A percentile compares a stretch with the other conserved stretches of the same genome.
phyloP scores from a whole-genome alignment of 495 filamentous ascomycete genomes.

The Chaetomium fimeti region DNA sequence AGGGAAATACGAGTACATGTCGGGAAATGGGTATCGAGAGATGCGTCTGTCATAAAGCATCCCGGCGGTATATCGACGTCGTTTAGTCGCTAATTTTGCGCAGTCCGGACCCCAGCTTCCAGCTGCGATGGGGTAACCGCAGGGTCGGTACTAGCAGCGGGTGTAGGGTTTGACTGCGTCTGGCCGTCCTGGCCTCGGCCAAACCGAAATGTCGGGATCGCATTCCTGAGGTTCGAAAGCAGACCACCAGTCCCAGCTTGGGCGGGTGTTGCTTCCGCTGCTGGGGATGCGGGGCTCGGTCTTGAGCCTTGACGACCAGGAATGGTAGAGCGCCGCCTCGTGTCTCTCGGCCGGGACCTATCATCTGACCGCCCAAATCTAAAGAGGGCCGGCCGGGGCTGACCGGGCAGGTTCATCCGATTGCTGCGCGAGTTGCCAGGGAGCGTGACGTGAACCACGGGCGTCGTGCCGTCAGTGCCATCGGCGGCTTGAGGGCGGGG shows the following conservation, averaged over 20 bases:
- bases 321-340: not conserved
- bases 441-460: slow-evolving; percentile 30
- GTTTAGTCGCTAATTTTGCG: not conserved
- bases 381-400: slow-evolving; percentile 31
- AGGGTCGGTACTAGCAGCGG: slow-evolving; percentile 23
- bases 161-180: slow-evolving; percentile 4
- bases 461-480: slow-evolving; percentile 31
- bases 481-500: slow-evolving; percentile 54
- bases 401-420: slow-evolving; percentile 45
- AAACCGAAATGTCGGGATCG: slow-evolving; percentile 22
- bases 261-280: slow-evolving; percentile 1
- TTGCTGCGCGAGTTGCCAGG: slow-evolving; percentile 30
- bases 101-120: slow-evolving; percentile 34
- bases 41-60: not conserved
- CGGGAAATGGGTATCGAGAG: slow-evolving; percentile 16
- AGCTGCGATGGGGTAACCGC: slow-evolving; percentile 39
- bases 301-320: slow-evolving; percentile 9
- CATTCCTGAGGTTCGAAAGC: slow-evolving; percentile 24
- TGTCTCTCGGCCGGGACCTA: not conserved
- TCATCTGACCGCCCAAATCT: slow-evolving; percentile 24
- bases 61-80: slow-evolving; percentile 1
- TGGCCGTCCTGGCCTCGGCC: slow-evolving; percentile 12
- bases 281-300: not conserved
- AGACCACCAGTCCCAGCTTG: slow-evolving; percentile 9
- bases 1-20: slow-evolving; percentile 22